These are phyloP conservation scores for Aurifilum marmelostoma DNA, from an alignment of 2,329 filamentous ascomycete genomes.

Conservation along the genomic window DNA sequence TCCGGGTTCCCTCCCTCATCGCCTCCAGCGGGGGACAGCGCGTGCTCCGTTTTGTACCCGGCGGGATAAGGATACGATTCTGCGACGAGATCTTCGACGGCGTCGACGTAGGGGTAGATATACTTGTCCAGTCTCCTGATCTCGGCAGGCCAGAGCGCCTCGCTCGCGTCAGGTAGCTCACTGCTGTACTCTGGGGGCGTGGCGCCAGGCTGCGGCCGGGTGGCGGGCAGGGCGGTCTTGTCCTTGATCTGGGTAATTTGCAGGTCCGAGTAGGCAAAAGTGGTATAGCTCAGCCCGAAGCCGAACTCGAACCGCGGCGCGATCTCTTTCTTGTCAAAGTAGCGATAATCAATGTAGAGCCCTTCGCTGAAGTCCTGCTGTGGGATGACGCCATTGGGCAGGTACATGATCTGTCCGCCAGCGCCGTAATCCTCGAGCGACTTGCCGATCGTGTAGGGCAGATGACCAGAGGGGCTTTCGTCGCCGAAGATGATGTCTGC, in stretches of 20 bases:
- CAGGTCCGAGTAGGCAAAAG: constrained; percentile 64
- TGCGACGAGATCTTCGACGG: constrained; percentile 47
- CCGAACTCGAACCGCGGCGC: constrained; percentile 84
- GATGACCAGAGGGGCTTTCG: constrained; percentile 73
- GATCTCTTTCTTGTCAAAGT: constrained; percentile 79
- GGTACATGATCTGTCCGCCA: constrained; percentile 69
- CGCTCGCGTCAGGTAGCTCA: constrained; percentile 57
- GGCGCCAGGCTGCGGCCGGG: constrained; percentile 45
- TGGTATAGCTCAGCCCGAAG: constrained; percentile 81
- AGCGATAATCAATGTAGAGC: constrained; percentile 85
- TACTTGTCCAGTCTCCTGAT: constrained; percentile 69
- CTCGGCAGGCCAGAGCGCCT: constrained; percentile 60
- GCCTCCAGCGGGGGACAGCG: constrained; percentile 67
- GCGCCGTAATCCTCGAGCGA: constrained; percentile 75
- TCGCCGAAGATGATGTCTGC: constrained; percentile 79
- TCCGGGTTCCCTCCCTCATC: constrained; percentile 70
- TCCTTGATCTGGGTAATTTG: constrained; percentile 49
- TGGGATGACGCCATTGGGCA: constrained; percentile 67
- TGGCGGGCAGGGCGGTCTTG: constrained; percentile 48
- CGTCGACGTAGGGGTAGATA: constrained; percentile 72
- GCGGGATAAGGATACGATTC: constrained; percentile 54
- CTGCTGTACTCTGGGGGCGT: constrained; percentile 58
- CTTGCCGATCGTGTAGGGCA: constrained; percentile 87
- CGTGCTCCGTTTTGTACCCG: constrained; percentile 55
- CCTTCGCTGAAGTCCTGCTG: constrained; percentile 84